These are phyloP conservation scores for Sporisorium scitamineum DNA, from an alignment of 1,284 basidiomycete genomes.

Conservation along the genomic window DNA sequence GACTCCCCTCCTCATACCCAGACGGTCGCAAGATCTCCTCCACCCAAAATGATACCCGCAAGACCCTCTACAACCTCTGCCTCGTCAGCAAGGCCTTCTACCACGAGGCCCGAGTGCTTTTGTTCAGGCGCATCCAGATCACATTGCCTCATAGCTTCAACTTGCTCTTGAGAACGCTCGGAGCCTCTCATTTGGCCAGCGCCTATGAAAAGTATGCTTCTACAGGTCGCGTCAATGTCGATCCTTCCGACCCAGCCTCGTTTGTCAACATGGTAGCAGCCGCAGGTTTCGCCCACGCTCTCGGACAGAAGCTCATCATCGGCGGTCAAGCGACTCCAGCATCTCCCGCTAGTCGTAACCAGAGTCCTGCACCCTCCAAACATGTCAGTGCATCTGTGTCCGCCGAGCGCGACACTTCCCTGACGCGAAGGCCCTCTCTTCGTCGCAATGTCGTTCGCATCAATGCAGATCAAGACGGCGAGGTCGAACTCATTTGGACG, in stretches of 20 bases:
- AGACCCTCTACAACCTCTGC: constrained; percentile 62
- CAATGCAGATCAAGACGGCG: constrained; percentile 47
- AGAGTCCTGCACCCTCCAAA: constrained; percentile 36
- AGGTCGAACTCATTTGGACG: constrained; percentile 60
- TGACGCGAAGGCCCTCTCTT: constrained; percentile 19
- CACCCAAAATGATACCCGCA: constrained; percentile 57
- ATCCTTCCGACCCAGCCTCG: constrained; percentile 54
- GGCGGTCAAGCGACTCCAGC: constrained; percentile 27
- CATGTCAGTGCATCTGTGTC: neutral
- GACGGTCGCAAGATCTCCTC: constrained; percentile 61
- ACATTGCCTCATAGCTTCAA: constrained; percentile 66
- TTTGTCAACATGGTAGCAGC: constrained; percentile 64
- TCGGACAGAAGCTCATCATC: constrained; percentile 56
- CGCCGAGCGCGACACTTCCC: constrained; percentile 15
- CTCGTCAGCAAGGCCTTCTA: constrained; percentile 65
- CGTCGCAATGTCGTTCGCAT: constrained; percentile 37
- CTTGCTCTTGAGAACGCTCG: constrained; percentile 58
- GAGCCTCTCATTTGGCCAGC: constrained; percentile 57
- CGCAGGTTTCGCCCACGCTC: constrained; percentile 61
- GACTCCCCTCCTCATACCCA: constrained; percentile 60
- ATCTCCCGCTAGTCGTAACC: constrained; percentile 33
- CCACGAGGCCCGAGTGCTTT: constrained; percentile 60
- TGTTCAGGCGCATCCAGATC: constrained; percentile 66
- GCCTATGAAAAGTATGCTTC: constrained; percentile 59
- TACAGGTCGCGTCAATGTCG: constrained; percentile 50